These are phyloP conservation scores for Cymodocea nodosa DNA, from an alignment of 116 monocot species.

Conservation along the genomic window DNA sequence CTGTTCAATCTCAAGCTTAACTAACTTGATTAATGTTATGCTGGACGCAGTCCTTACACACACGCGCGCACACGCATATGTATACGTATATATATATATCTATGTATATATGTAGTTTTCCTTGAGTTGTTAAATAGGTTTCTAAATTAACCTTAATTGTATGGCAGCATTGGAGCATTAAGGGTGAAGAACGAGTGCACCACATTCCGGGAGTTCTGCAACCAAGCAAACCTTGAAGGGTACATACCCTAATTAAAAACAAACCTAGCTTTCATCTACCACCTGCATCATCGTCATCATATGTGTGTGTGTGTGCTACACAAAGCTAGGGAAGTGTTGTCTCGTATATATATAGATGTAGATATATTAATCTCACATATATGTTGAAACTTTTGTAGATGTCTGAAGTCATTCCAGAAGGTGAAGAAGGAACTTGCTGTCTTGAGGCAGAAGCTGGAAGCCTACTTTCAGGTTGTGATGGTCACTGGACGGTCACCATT, in stretches of 20 bases:
- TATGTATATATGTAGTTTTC: too few species aligned
- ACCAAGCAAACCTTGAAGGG: conserved; percentile 61
- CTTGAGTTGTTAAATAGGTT: too few species aligned
- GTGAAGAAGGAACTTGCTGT: conserved; percentile 68
- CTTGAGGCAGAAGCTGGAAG: conserved; percentile 69
- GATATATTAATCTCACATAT: not conserved
- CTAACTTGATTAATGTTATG: too few species aligned
- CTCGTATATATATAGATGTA: too few species aligned
- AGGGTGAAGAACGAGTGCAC: conserved; percentile 81
- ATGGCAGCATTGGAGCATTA: conserved; percentile 67
- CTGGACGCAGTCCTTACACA: too few species aligned
- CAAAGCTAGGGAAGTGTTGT: too few species aligned
- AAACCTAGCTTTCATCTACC: not conserved
- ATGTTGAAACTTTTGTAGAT: conserved; percentile 18
- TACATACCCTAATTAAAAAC: conserved; percentile 4
- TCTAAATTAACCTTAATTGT: not conserved
- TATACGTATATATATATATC: too few species aligned
- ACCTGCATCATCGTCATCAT: not conserved
- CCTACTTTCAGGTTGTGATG: conserved; percentile 71
- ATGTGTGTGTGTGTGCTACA: too few species aligned
- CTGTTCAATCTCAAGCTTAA: too few species aligned
- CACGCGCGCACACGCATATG: too few species aligned
- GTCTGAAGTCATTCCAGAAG: conserved; percentile 60
- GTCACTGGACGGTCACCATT: too few species aligned
- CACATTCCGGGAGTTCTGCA: conserved; percentile 45